A percentile compares a stretch with the other conserved stretches of the same genome.
Conservation (phyloP, 257 asterid genomes). For the Rehmannia glutinosa region DNA sequence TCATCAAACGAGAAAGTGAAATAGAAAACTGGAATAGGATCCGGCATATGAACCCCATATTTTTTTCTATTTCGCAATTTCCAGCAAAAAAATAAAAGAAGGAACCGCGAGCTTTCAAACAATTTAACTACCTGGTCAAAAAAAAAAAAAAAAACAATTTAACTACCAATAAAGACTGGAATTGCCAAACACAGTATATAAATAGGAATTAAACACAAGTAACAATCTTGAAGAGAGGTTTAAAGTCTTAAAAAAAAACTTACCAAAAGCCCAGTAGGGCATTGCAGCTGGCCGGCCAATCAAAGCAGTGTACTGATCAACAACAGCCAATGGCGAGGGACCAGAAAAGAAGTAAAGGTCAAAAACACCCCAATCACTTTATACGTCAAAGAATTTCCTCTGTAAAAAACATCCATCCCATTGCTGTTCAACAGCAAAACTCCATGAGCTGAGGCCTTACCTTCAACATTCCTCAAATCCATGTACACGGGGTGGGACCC, state of each 20-base stretch:
- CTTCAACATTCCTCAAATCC: constrained; percentile 62
- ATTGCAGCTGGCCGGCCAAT: constrained; percentile 83
- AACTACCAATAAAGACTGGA: too few species aligned
- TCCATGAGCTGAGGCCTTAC: constrained; percentile 56
- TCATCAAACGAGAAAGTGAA: too few species aligned
- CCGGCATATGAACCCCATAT: too few species aligned
- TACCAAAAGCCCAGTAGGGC: constrained; percentile 92
- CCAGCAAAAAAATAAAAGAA: too few species aligned
- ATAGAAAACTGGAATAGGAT: too few species aligned
- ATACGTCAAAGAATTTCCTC: constrained; percentile 65
- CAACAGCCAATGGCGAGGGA: constrained; percentile 64
- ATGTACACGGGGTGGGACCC: constrained; percentile 87
- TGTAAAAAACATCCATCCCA: constrained; percentile 83
- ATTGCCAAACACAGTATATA: too few species aligned
- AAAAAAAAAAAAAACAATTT: too few species aligned
- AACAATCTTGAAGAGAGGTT: not conserved
- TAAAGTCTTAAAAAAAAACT: not conserved
- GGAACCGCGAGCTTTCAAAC: too few species aligned
- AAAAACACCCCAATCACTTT: constrained; percentile 84
- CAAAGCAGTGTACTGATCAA: constrained; percentile 72
- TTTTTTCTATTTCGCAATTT: too few species aligned
- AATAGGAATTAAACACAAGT: not conserved
- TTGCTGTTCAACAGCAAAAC: constrained; percentile 75
- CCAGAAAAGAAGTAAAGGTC: constrained; percentile 81
- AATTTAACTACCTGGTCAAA: too few species aligned